These are phyloP conservation scores for Boletellus emodensis DNA, from an alignment of 768 basidiomycete genomes.

Conservation along the genomic window DNA sequence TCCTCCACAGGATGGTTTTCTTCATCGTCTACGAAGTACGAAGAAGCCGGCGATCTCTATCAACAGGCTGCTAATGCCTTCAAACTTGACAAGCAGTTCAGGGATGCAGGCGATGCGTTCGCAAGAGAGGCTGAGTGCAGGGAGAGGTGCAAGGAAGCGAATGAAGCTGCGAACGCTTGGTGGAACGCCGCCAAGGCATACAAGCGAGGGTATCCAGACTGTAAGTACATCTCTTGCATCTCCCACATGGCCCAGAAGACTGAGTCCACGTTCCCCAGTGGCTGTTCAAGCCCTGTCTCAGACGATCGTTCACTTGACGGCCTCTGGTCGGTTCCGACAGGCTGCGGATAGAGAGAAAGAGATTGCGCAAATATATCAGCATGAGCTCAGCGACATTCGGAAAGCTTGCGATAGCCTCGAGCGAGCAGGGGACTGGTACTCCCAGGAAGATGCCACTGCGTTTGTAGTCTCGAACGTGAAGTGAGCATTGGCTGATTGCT, in stretches of 20 bases:
- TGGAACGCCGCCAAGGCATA: slow-evolving; percentile 98
- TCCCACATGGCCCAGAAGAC: neutral
- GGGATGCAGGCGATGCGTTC: slow-evolving; percentile 89
- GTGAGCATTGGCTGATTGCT: slow-evolving; percentile 2
- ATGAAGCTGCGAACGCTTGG: slow-evolving; percentile 97
- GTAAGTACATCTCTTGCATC: slow-evolving; percentile 46
- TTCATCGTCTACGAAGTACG: slow-evolving; percentile 76
- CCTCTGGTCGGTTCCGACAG: slow-evolving; percentile 89
- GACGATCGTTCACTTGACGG: slow-evolving; percentile 78
- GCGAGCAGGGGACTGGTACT: slow-evolving; percentile 94
- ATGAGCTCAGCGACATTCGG: slow-evolving; percentile 71
- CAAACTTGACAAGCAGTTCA: slow-evolving; percentile 89
- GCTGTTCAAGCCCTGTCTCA: slow-evolving; percentile 84
- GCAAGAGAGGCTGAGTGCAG: slow-evolving; percentile 93
- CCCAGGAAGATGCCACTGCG: slow-evolving; percentile 96
- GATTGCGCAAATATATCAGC: slow-evolving; percentile 90
- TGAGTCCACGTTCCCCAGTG: slow-evolving; percentile 45
- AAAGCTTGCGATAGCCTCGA: slow-evolving; percentile 90
- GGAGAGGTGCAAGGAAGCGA: slow-evolving; percentile 78
- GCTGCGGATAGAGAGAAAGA: slow-evolving; percentile 98
- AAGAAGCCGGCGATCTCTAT: slow-evolving; percentile 95
- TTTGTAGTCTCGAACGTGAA: slow-evolving; percentile 39
- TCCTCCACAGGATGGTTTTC: slow-evolving; percentile 88
- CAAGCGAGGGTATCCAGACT: slow-evolving; percentile 81
- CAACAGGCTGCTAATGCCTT: slow-evolving; percentile 92